Conservation (phyloP, 2,329 filamentous ascomycete species). For the Diaporthe sp. region DNA sequence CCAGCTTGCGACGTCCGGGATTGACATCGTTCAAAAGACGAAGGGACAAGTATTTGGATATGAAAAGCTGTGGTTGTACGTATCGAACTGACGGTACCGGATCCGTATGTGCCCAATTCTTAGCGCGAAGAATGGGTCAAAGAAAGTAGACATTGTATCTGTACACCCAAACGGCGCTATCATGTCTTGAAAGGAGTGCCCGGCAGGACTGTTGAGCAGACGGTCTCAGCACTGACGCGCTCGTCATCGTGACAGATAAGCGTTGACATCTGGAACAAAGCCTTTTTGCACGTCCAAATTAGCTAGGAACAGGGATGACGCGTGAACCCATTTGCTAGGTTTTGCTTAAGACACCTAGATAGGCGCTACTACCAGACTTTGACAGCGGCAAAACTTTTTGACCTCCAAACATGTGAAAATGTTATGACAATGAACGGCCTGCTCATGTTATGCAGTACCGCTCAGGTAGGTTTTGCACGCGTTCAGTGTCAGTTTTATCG, state of each 20-base stretch:
- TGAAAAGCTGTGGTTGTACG: background rate
- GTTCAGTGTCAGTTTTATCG: background rate
- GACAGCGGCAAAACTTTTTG: background rate
- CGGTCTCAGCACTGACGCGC: slow-evolving; percentile 9
- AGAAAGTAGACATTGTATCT: slow-evolving; percentile 13
- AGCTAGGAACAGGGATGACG: slow-evolving; percentile 24
- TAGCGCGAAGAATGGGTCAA: slow-evolving; percentile 15
- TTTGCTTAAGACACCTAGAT: slow-evolving; percentile 7
- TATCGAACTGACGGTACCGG: background rate
- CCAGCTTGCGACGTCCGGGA: slow-evolving; percentile 1
- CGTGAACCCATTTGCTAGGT: background rate
- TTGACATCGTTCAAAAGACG: background rate
- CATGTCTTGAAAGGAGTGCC: background rate
- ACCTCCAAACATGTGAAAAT: slow-evolving; percentile 22
- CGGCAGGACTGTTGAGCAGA: slow-evolving; percentile 1
- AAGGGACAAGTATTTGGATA: background rate
- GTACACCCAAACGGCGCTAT: slow-evolving; percentile 1
- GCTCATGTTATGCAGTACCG: background rate
- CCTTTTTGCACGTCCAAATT: background rate
- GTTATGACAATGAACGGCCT: slow-evolving; percentile 9
- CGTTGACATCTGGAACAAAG: slow-evolving; percentile 14
- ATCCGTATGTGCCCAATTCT: slow-evolving; percentile 11
- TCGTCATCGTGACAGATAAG: slow-evolving; percentile 18
- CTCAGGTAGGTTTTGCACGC: background rate
- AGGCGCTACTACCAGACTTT: slow-evolving; percentile 12